Evolutionary conservation across 177 flowering plant genomes (phyloP).

Genomic region (Tripterygium wilfordii): DNA sequence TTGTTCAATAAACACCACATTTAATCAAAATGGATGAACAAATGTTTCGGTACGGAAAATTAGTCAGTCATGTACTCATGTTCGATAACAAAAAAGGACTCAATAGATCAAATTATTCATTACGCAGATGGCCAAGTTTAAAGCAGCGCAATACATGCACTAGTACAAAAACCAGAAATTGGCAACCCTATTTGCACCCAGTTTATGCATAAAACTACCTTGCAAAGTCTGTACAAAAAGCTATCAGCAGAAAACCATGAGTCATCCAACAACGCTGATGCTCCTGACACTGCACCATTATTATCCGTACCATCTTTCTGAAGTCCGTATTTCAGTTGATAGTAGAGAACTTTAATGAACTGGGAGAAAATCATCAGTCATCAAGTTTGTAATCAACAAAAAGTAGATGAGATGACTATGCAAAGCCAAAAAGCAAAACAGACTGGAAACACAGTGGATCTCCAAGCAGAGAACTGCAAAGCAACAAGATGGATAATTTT

Average conservation of each 20-base stretch:
- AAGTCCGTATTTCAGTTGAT: constrained; percentile 75
- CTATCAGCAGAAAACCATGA: constrained; percentile 78
- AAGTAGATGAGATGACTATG: background rate
- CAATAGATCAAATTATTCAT: no score
- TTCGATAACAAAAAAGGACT: no score
- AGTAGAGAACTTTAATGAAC: constrained; percentile 72
- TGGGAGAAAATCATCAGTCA: constrained; percentile 19
- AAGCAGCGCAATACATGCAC: background rate
- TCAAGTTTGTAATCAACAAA: no score
- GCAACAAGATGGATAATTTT: no score
- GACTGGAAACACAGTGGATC: background rate
- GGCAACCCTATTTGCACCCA: background rate
- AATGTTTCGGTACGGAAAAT: no score
- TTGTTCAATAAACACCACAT: background rate
- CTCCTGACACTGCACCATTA: constrained; percentile 25
- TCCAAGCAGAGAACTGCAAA: no score
- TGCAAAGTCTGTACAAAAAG: constrained; percentile 72
- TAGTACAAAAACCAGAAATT: background rate
- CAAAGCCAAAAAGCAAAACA: background rate
- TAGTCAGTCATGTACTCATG: background rate
- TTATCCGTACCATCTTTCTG: constrained; percentile 36
- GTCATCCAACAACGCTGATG: constrained; percentile 61
- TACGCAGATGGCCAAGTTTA: background rate
- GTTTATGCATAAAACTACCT: constrained; percentile 36
- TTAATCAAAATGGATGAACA: background rate